Base-by-base conservation (phyloP, 768 basidiomycete species). In the Dentipellis sp. region DNA sequence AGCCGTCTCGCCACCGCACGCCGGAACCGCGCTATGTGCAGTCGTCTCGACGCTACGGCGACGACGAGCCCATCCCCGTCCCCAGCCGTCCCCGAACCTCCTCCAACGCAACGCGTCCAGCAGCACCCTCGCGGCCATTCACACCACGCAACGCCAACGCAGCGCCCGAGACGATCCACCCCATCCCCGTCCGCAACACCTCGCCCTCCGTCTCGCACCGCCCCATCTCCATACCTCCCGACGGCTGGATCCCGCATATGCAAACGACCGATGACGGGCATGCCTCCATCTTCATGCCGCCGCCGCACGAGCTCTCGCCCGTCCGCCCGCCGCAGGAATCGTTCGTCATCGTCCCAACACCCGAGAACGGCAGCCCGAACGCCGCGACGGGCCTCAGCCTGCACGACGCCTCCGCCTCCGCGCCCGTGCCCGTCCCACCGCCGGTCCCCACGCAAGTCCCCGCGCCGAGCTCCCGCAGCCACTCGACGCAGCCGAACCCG, bases 201-300 rank as follows among this genome's bases (percentile, higher is more conserved):
- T 57, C 40, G 11, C 55, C 61, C 10, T 52, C 56, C 29, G 16
- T 56, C 37, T 54, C n/a, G 19, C 60, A 57, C 40, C 40, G 39
- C 2, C 47, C 58, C 11, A 39, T 60, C 37, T 59, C 56, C 45
- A 56, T 57, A 6, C 60, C 59, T 1, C 61, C 59, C 1, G 61
- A 62, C 35, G 57, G 55, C 39, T 62, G 59, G 59, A 62, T 62
- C 12, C 61, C 61, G 0, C 56, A 22, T 38, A 59, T 59, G 4
- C 56, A 60, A 17, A 17, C 54, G 10, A 19, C 36, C 2, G 56
- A 56, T 19, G 61, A 62, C n/a, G 61, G 61, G 23, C 56, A 34
- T 14, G 53, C 59, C 10, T 57, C 59, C 36, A 62, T 62, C 42
- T 57, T 22, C 49, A 16, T 62, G 1, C 61, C 61, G 11, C 59